Percentiles rank a stretch among this genome's conserved stretches.
These are phyloP conservation scores for Saccharomyces pastorianus DNA, from an alignment of 1,139 yeast species.

Conservation along the genomic window DNA sequence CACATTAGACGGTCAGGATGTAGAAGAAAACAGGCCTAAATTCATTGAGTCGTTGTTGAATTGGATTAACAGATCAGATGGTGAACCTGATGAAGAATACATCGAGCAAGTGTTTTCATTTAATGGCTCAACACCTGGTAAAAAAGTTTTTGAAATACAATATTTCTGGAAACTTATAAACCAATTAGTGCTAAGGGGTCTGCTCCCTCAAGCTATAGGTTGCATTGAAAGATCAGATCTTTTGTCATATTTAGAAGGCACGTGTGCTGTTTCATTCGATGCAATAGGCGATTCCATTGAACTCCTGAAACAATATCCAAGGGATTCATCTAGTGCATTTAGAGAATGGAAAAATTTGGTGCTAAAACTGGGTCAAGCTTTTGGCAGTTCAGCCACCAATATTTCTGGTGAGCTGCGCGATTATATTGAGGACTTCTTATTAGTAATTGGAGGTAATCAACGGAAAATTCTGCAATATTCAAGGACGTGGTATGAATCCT, in stretches of 20 bases:
- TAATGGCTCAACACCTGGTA: constrained; percentile 11
- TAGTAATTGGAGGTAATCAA: constrained; percentile 25
- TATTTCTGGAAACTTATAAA: constrained; percentile 59
- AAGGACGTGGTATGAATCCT: constrained; percentile 62
- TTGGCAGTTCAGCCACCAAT: constrained; percentile 18
- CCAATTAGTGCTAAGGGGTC: constrained; percentile 55
- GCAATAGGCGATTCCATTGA: constrained; percentile 43
- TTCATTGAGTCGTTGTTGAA: constrained; percentile 33
- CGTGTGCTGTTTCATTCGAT: constrained; percentile 24
- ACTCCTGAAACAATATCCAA: constrained; percentile 32
- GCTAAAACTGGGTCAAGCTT: constrained; percentile 25
- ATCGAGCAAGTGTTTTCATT: constrained; percentile 27
- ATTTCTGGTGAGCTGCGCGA: constrained; percentile 24
- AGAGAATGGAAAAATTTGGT: constrained; percentile 33
- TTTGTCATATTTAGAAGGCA: constrained; percentile 12
- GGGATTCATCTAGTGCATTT: constrained; percentile 26
- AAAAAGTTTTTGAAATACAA: constrained; percentile 46
- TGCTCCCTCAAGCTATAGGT: constrained; percentile 47
- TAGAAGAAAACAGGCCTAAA: constrained; percentile 33
- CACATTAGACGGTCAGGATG: constrained; percentile 37
- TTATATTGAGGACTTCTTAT: constrained; percentile 22
- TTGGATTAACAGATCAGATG: constrained; percentile 65
- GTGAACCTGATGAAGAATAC: constrained; percentile 46
- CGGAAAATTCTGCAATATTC: constrained; percentile 25
- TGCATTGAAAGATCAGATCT: constrained; percentile 37